Conservation (phyloP, 345 rosid genomes). For the Limnanthes douglasii region DNA sequence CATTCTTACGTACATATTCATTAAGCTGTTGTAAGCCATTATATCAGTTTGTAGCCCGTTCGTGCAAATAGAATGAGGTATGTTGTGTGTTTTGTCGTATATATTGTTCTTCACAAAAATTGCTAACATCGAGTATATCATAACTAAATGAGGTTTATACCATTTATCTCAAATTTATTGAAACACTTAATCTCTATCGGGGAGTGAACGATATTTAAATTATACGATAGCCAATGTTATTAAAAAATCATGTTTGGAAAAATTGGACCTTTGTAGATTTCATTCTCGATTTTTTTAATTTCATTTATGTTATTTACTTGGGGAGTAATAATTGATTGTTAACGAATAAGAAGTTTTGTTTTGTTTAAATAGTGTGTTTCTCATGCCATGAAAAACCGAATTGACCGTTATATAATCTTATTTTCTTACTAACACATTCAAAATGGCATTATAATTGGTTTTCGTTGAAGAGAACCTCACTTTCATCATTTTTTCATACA, state of each 20-base stretch:
- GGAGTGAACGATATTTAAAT: slow-evolving; percentile 50
- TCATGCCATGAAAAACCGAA: slow-evolving; percentile 58
- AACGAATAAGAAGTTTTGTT: slow-evolving; percentile 61
- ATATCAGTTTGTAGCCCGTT: slow-evolving; percentile 64
- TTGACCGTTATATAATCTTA: slow-evolving; percentile 77
- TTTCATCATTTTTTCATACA: slow-evolving; percentile 58
- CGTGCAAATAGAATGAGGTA: slow-evolving; percentile 32
- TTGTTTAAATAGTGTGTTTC: slow-evolving; percentile 57
- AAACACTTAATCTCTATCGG: slow-evolving; percentile 61
- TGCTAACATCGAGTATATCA: slow-evolving; percentile 66
- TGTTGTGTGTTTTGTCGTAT: slow-evolving; percentile 40
- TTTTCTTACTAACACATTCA: slow-evolving; percentile 64
- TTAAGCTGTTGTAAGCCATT: slow-evolving; percentile 71
- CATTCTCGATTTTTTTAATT: slow-evolving; percentile 49
- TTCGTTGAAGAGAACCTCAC: slow-evolving; percentile 67
- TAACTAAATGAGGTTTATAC: slow-evolving; percentile 68
- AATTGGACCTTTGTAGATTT: slow-evolving; percentile 43
- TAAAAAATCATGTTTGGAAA: slow-evolving; percentile 90
- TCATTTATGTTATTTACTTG: slow-evolving; percentile 56
- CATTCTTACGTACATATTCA: slow-evolving; percentile 77
- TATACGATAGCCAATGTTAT: slow-evolving; percentile 59
- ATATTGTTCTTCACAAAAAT: slow-evolving; percentile 52
- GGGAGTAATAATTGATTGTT: slow-evolving; percentile 62
- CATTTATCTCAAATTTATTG: slow-evolving; percentile 35
- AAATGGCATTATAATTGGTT: slow-evolving; percentile 71